Conservation (phyloP, 257 asterid genomes). For the Cruciata laevipes region DNA sequence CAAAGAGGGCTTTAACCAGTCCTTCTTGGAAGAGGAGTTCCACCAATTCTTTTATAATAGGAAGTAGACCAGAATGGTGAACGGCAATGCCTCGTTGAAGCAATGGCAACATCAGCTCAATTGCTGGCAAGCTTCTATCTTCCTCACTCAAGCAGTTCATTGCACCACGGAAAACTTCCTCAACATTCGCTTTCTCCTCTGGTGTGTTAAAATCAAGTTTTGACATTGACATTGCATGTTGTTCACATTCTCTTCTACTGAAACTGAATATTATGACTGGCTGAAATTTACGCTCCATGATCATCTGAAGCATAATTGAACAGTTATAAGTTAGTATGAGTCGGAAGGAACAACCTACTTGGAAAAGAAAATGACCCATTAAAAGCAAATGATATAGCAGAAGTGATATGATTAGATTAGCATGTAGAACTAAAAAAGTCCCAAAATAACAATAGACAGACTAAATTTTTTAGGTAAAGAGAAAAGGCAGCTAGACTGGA, state of each 20-base stretch:
- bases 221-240: constrained; percentile 97
- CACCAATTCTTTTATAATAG: constrained; percentile 89
- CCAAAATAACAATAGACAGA: too few relatives aligned
- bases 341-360: background rate
- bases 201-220: constrained; percentile 83
- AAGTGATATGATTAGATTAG: background rate
- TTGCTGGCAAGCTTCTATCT: constrained; percentile 93
- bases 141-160: constrained; percentile 82
- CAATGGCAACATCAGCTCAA: constrained; percentile 88
- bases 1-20: constrained; percentile 93
- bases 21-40: constrained; percentile 99
- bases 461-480: too few relatives aligned
- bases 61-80: constrained; percentile 98
- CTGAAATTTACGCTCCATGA: constrained; percentile 91
- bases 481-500: background rate
- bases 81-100: constrained; percentile 97
- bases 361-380: background rate
- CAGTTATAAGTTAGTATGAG: background rate
- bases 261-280: constrained; percentile 97
- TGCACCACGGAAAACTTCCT: constrained; percentile 78
- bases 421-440: background rate
- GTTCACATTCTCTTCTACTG: constrained; percentile 98
- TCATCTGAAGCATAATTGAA: constrained; percentile 59
- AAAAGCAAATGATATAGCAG: background rate
- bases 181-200: constrained; percentile 85